phyloP scores from a whole-genome alignment of 2,329 filamentous ascomycete species.

The Atkinsonella texensis region DNA sequence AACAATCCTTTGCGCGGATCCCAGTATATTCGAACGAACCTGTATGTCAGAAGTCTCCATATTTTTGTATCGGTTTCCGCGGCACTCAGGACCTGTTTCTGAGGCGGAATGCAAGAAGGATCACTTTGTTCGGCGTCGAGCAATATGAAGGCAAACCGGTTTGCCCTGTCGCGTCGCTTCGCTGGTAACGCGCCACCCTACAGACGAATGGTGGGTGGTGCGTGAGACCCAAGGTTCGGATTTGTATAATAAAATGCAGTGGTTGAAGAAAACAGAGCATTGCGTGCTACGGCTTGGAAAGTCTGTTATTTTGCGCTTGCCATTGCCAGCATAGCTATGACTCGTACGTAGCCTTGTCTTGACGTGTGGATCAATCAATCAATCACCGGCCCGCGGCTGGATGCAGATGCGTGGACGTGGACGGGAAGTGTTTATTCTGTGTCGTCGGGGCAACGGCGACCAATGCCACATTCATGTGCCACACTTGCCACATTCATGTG shows the following conservation, averaged over 20 bases:
- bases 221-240: neutral
- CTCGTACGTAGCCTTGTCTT: neutral
- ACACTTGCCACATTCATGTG: too few relatives aligned
- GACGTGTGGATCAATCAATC: slow-evolving; percentile 2
- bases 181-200: slow-evolving; percentile 14
- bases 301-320: neutral
- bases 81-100: slow-evolving; percentile 6
- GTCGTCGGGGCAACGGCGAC: slow-evolving; percentile 7
- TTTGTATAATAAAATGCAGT: neutral
- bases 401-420: neutral
- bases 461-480: neutral
- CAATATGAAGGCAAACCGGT: slow-evolving; percentile 24
- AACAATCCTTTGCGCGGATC: neutral
- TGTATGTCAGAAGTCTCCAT: slow-evolving; percentile 22
- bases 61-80: slow-evolving; percentile 12
- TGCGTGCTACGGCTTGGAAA: neutral
- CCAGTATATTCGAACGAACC: slow-evolving; percentile 10
- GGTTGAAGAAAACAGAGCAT: neutral
- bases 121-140: slow-evolving; percentile 12
- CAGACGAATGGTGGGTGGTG: slow-evolving; percentile 5
- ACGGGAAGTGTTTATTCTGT: slow-evolving; percentile 6
- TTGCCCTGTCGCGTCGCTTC: slow-evolving; percentile 18
- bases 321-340: neutral
- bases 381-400: neutral
- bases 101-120: neutral